Conservation (phyloP, 306 rosid species). For the Trichosanthes truncata region DNA sequence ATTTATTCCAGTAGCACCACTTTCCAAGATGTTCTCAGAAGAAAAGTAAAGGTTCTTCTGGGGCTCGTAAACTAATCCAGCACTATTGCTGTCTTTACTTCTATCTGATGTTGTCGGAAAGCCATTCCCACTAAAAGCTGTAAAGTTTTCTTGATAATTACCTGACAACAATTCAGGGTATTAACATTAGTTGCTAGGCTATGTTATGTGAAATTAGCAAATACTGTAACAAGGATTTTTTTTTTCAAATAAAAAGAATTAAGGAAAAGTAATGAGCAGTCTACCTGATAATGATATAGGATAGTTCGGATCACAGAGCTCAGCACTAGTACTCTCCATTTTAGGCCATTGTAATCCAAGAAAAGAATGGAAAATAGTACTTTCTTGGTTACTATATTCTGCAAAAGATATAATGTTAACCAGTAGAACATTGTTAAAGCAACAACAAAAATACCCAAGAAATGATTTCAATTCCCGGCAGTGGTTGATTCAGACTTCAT, state of each 20-base stretch:
- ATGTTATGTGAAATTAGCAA: background rate
- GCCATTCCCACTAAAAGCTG: slow-evolving; percentile 27
- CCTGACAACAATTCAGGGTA: slow-evolving; percentile 23
- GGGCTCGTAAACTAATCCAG: slow-evolving; percentile 27
- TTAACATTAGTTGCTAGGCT: background rate
- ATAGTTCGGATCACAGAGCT: slow-evolving; percentile 26
- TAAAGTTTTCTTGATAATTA: slow-evolving; percentile 35
- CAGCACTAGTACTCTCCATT: slow-evolving; percentile 28
- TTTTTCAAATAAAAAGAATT: background rate
- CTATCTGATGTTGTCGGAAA: slow-evolving; percentile 30
- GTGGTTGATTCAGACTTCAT: background rate
- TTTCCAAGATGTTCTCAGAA: slow-evolving; percentile 38
- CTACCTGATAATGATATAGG: slow-evolving; percentile 35
- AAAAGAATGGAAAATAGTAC: slow-evolving; percentile 33
- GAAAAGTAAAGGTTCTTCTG: slow-evolving; percentile 16
- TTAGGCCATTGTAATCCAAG: slow-evolving; percentile 33
- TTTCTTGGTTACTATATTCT: slow-evolving; percentile 47
- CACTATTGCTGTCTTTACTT: slow-evolving; percentile 22
- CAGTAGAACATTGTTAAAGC: background rate
- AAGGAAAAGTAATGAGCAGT: slow-evolving; percentile 10
- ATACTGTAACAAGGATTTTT: background rate
- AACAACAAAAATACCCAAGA: background rate
- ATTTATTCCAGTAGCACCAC: slow-evolving; percentile 23
- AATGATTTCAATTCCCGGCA: background rate
- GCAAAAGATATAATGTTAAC: slow-evolving; percentile 22